Evolutionary conservation across 73 alveolate species (phyloP), one percentile per base, ranked within the genome.

Genomic region (Strombidium stylifer): DNA sequence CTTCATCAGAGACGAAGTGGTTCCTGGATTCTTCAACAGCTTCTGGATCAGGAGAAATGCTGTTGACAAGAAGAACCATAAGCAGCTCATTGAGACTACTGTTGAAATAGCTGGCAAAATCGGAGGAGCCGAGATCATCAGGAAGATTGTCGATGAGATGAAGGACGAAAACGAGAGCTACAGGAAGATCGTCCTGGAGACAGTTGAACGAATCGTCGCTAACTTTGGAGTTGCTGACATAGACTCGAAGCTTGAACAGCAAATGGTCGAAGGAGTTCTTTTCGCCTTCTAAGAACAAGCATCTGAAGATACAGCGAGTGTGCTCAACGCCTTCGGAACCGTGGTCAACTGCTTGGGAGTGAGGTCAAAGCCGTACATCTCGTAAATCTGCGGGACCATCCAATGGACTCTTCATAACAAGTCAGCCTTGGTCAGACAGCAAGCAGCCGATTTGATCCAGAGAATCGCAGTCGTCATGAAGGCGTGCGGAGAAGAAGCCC

Each of bases 351-450:
- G 98, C 70, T 82, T 97, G 23, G 99, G 99, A 10, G 75, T 90
- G 39, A 93, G 99, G 77, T 80, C 92, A 45, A 96, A 96, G 82
- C 93, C 96, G 11, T 95, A 97, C 74, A 87, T 97, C 67, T 97
- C 99, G 1, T 84, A 93, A 64, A 91, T 97, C 32, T 92, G 98
- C 53, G 99, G 99, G 18, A 88, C 96, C 45, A 96, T 97, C 42
- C 92, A 96, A 85, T 97, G 99, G 99, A 95, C 99, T 71, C 95
- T 97, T 54, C 93, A 94, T 68, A 94, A 96, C 45, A 96, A 94
- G 58, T 89, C 97, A 37, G 97, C 99, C 24, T 89, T 96, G 61
- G 99, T 97, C 19, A 84, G 99, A 52, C 90, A 96, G 84, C 97
- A 97, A 81, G 99, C 99, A 31, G 99, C 99, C 5, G 99, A 97